A percentile compares a stretch with the other conserved stretches of the same genome.
Evolutionary conservation across 495 filamentous ascomycete species (phyloP).

Genomic region (Trichoderma asperelloides): DNA sequence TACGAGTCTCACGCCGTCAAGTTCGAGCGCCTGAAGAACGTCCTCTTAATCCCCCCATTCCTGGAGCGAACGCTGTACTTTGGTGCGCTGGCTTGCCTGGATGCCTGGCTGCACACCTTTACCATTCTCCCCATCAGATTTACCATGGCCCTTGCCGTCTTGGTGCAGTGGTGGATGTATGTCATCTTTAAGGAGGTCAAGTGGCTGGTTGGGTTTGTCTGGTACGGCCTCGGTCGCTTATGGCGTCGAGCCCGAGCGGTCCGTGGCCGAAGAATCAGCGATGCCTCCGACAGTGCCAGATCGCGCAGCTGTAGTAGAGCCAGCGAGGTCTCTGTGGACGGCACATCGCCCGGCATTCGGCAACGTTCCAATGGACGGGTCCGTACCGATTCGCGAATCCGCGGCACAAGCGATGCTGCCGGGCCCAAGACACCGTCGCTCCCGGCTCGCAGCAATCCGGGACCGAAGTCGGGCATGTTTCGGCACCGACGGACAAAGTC

Average conservation of each 20-base stretch:
- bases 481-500: constrained; percentile 74
- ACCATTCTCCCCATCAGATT: constrained; percentile 91
- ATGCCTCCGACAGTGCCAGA: constrained; percentile 20
- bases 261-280: constrained; percentile 34
- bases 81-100: constrained; percentile 80
- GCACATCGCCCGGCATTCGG: neutral
- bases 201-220: constrained; percentile 63
- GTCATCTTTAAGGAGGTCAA: constrained; percentile 55
- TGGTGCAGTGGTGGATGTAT: constrained; percentile 62
- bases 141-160: constrained; percentile 66
- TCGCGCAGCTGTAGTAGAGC: constrained; percentile 27
- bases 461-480: constrained; percentile 24
- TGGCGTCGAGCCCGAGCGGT: constrained; percentile 47
- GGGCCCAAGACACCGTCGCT: constrained; percentile 9
- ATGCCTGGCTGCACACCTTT: constrained; percentile 96
- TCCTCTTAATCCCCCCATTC: constrained; percentile 68
- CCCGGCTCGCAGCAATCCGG: neutral
- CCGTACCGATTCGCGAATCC: constrained; percentile 7
- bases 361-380: neutral
- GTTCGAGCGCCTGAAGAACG: constrained; percentile 86
- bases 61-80: constrained; percentile 85
- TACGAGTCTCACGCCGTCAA: constrained; percentile 97
- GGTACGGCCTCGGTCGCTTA: constrained; percentile 63
- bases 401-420: constrained; percentile 7
- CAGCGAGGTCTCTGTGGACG: constrained; percentile 13